These are phyloP conservation scores for Cercophora sp. DNA, from an alignment of 495 filamentous ascomycete genomes.

Conservation along the genomic window DNA sequence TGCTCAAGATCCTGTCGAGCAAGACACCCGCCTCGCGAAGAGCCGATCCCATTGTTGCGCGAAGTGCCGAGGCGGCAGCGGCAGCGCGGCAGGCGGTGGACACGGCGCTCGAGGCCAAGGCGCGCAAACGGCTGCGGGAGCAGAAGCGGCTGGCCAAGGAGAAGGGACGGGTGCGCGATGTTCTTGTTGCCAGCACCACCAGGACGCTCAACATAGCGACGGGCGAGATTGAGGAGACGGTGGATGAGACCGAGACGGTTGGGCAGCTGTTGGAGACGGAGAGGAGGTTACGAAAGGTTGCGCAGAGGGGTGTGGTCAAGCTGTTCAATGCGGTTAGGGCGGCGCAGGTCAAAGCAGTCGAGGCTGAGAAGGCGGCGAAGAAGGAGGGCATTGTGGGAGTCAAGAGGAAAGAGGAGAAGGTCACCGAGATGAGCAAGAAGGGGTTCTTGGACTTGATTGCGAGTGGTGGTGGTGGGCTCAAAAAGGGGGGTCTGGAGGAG, in stretches of 20 bases:
- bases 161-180: constrained; percentile 81
- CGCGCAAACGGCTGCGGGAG: constrained; percentile 69
- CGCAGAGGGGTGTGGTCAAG: constrained; percentile 88
- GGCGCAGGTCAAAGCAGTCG: constrained; percentile 78
- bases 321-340: constrained; percentile 93
- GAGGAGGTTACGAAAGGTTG: constrained; percentile 74
- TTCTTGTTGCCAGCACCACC: constrained; percentile 52
- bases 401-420: constrained; percentile 70
- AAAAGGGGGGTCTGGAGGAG: constrained; percentile 49
- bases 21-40: constrained; percentile 79
- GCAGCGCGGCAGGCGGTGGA: constrained; percentile 64
- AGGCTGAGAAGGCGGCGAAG: constrained; percentile 64
- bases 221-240: constrained; percentile 38
- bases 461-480: constrained; percentile 51
- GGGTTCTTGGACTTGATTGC: constrained; percentile 91
- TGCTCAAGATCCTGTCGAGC: constrained; percentile 81
- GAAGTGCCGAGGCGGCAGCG: constrained; percentile 64
- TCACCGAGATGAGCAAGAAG: constrained; percentile 93
- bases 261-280: constrained; percentile 70
- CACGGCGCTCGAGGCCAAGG: constrained; percentile 72
- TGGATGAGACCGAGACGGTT: constrained; percentile 37
- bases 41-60: constrained; percentile 81
- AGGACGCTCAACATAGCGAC: constrained; percentile 39
- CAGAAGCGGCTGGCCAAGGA: constrained; percentile 80
- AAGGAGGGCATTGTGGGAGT: constrained; percentile 72